Evolutionary conservation across 768 basidiomycete genomes (phyloP).

Genomic region (Strobilomyces confusus): DNA sequence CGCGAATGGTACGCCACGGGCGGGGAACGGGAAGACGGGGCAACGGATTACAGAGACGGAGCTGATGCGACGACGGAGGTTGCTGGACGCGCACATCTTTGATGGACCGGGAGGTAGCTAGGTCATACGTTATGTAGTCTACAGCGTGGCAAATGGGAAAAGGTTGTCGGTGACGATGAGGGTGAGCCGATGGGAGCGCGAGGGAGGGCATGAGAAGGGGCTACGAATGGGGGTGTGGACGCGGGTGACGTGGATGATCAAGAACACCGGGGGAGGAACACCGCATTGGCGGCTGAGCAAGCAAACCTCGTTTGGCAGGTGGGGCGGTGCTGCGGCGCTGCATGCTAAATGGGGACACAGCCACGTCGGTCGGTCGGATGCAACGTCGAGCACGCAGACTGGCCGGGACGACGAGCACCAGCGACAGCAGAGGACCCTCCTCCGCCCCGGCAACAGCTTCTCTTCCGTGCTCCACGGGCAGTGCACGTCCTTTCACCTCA

Average conservation of each 20-base stretch:
- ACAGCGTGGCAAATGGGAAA: not conserved
- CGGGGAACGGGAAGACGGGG: constrained; percentile 44
- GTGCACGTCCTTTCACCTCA: constrained; percentile 9
- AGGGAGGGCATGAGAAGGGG: not conserved
- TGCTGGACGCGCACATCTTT: constrained; percentile 73
- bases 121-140: constrained; percentile 4
- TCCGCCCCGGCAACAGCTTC: constrained; percentile 13
- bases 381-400: constrained; percentile 25
- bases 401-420: constrained; percentile 7
- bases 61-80: constrained; percentile 70
- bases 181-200: constrained; percentile 4
- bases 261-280: constrained; percentile 14
- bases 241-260: constrained; percentile 7
- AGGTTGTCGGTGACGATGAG: not conserved
- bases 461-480: constrained; percentile 15
- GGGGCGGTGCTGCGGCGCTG: constrained; percentile 35
- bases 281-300: constrained; percentile 24
- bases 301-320: constrained; percentile 13
- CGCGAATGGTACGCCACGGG: constrained; percentile 25
- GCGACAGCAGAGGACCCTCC: not conserved
- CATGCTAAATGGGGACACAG: constrained; percentile 32
- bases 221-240: not conserved
- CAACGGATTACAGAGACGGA: constrained; percentile 76
- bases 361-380: constrained; percentile 32
- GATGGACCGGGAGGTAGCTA: constrained; percentile 17